These are phyloP conservation scores for Fomes fomentarius DNA, from an alignment of 1,284 basidiomycete genomes.

Conservation along the genomic window DNA sequence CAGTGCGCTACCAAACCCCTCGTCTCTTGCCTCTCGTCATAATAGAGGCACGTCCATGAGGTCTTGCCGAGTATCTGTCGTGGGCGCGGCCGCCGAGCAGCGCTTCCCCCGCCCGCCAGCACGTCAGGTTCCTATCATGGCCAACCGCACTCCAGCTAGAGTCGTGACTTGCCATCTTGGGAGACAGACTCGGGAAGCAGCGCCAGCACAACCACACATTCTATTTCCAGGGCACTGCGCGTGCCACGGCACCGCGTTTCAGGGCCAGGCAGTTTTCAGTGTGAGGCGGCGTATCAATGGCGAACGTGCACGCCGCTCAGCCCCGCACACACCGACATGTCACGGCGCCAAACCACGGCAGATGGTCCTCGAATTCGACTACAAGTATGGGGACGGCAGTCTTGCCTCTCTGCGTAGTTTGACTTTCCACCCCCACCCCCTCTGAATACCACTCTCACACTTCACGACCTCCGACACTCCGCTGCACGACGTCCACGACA, in stretches of 20 bases:
- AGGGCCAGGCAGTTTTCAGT: neutral
- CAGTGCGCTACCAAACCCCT: too few species aligned
- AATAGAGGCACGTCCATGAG: too few species aligned
- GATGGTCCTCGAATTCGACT: neutral
- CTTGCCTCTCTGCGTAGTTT: too few species aligned
- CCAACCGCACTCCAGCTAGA: neutral
- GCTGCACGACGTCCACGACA: neutral
- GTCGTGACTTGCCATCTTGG: neutral
- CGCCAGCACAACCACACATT: neutral
- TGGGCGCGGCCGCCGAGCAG: too few species aligned
- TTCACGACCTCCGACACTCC: neutral
- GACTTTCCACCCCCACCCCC: neutral
- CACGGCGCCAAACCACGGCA: neutral
- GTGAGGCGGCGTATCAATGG: neutral
- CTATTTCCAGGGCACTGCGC: neutral
- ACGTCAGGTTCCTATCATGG: neutral
- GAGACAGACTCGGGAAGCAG: neutral
- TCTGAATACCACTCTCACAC: neutral
- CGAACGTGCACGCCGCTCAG: neutral
- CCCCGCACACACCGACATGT: neutral
- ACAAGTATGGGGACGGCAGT: neutral
- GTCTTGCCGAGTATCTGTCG: too few species aligned
- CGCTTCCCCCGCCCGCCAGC: too few species aligned
- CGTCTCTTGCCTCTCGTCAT: too few species aligned
- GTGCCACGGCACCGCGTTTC: neutral